Conservation (phyloP, 352 stramenopile species). For the Thalassiosira mediterranea region DNA sequence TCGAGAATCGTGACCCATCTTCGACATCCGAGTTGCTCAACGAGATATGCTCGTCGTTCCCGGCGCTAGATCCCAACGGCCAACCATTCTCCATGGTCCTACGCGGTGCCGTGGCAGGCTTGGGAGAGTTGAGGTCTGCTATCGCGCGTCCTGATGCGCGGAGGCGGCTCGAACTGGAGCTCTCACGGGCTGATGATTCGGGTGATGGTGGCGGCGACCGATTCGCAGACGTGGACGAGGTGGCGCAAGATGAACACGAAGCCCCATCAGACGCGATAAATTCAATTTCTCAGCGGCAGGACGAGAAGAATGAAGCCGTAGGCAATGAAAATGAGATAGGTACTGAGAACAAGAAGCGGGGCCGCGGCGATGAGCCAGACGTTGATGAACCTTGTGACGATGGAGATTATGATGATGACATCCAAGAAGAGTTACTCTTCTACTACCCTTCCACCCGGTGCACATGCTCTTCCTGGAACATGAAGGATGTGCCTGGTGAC, state of each 20-base stretch:
- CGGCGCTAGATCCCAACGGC: conserved; percentile 47
- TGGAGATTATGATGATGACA: conserved; percentile 15
- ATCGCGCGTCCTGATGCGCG: conserved; percentile 18
- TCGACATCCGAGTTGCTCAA: too few relatives aligned
- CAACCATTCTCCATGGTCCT: conserved; percentile 46
- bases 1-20: too few relatives aligned
- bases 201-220: conserved; percentile 8
- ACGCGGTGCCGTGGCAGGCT: conserved; percentile 31
- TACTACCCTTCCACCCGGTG: conserved; percentile 40
- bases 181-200: background rate
- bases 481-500: conserved; percentile 43
- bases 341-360: conserved; percentile 11
- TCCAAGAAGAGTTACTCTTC: conserved; percentile 34
- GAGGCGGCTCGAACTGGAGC: conserved; percentile 11
- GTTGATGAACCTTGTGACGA: conserved; percentile 15
- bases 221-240: conserved; percentile 23
- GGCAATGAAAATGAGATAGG: conserved; percentile 10
- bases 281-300: background rate
- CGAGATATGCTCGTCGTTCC: conserved; percentile 36
- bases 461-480: conserved; percentile 47
- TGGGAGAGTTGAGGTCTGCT: conserved; percentile 31
- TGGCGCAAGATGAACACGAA: conserved; percentile 9
- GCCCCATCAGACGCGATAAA: background rate
- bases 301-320: background rate
- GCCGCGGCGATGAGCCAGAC: conserved; percentile 16